Percentiles rank a stretch among this genome's conserved stretches.
Conservation (phyloP, 306 rosid genomes). For the Macrotyloma uniflorum region DNA sequence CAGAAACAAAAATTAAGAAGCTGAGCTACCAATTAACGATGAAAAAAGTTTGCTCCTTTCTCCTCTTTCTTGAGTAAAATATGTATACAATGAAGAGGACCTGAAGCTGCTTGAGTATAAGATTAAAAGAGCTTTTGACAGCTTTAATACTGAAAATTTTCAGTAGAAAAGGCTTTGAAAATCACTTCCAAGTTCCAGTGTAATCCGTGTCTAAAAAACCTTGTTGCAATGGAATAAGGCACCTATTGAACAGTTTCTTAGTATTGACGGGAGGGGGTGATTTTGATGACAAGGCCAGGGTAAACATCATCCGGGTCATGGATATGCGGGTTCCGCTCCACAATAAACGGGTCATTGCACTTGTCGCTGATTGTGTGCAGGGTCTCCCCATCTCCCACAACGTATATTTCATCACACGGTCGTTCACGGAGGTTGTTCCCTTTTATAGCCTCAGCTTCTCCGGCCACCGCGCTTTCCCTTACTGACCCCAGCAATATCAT, state of each 20-base stretch:
- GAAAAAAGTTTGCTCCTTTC: too few species aligned
- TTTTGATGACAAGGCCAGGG: conserved; percentile 85
- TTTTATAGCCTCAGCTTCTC: conserved; percentile 26
- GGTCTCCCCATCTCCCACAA: conserved; percentile 80
- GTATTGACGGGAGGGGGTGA: conserved; percentile 38
- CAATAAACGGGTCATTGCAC: conserved; percentile 79
- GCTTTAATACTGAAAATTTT: too few species aligned
- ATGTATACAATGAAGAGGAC: too few species aligned
- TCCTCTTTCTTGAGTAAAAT: too few species aligned
- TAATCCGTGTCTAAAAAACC: too few species aligned
- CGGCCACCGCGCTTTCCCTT: conserved; percentile 38
- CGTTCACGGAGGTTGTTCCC: conserved; percentile 48
- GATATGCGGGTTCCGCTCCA: conserved; percentile 86
- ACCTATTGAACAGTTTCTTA: not conserved
- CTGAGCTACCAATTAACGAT: too few species aligned
- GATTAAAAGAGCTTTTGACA: too few species aligned
- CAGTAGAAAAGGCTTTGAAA: too few species aligned
- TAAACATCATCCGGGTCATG: conserved; percentile 88
- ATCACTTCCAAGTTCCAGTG: too few species aligned
- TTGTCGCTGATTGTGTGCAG: conserved; percentile 81
- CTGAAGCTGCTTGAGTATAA: too few species aligned
- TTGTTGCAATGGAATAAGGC: too few species aligned
- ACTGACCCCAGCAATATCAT: conserved; percentile 64
- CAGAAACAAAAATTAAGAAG: too few species aligned
- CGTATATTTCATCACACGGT: conserved; percentile 56